These are phyloP conservation scores for Millerozyma acaciae DNA, from an alignment of 805 yeast species.

Conservation along the genomic window DNA sequence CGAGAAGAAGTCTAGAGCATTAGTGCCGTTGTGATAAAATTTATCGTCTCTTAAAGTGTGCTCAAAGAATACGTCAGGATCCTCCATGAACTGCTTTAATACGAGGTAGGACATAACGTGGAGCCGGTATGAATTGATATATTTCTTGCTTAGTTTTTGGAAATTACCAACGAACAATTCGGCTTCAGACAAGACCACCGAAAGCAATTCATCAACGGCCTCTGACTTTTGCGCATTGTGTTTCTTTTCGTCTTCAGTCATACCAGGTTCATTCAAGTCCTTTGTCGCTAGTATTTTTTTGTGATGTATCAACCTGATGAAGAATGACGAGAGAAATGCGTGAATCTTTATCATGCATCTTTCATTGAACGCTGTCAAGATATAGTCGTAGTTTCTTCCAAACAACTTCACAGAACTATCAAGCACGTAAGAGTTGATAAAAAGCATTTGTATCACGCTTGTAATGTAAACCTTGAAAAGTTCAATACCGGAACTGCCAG, in stretches of 20 bases:
- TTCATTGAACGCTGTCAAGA: constrained; percentile 35
- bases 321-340: constrained; percentile 34
- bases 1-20: constrained; percentile 35
- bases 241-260: constrained; percentile 4
- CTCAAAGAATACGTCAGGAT: constrained; percentile 34
- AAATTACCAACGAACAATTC: constrained; percentile 43
- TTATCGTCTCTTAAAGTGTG: constrained; percentile 22
- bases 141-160: constrained; percentile 31
- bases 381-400: constrained; percentile 36
- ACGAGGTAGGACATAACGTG: constrained; percentile 40
- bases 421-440: constrained; percentile 40
- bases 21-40: constrained; percentile 34
- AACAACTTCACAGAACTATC: constrained; percentile 40
- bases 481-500: constrained; percentile 39
- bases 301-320: constrained; percentile 36
- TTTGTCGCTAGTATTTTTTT: constrained; percentile 28
- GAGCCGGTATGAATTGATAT: constrained; percentile 38
- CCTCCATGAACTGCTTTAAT: constrained; percentile 38
- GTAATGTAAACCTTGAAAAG: constrained; percentile 39
- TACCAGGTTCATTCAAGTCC: constrained; percentile 8
- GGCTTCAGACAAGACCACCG: constrained; percentile 31
- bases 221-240: constrained; percentile 21
- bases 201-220: constrained; percentile 30
- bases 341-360: constrained; percentile 40
- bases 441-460: constrained; percentile 39